Percentiles rank a stretch among this genome's conserved stretches.
Evolutionary conservation across 1,139 yeast species (phyloP).

Genomic region (Lipomyces yarrowii): DNA sequence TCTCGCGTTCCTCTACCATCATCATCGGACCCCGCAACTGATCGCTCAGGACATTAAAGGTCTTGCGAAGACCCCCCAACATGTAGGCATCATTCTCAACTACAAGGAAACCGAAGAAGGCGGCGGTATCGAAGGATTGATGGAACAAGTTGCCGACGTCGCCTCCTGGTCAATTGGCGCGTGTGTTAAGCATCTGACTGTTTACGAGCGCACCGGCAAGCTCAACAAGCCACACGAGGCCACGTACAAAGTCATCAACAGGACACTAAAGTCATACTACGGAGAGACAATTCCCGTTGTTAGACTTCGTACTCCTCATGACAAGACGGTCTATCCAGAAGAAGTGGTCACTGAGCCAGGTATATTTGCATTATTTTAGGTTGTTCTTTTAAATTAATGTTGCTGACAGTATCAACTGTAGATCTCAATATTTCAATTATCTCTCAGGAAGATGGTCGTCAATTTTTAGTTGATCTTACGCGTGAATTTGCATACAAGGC

Average conservation of each 20-base stretch:
- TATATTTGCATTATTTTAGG: not conserved
- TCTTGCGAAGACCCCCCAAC: constrained; percentile 73
- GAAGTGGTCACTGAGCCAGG: not conserved
- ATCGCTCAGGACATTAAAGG: constrained; percentile 80
- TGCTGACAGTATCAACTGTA: constrained; percentile 36
- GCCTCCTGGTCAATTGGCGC: constrained; percentile 87
- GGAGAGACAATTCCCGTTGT: constrained; percentile 50
- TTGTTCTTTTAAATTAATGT: not conserved
- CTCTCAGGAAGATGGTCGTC: constrained; percentile 82
- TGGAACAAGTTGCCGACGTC: constrained; percentile 75
- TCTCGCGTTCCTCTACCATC: constrained; percentile 69
- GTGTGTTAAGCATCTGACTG: constrained; percentile 69
- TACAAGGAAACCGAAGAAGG: constrained; percentile 77
- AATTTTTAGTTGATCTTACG: constrained; percentile 85
- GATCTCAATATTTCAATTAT: constrained; percentile 68
- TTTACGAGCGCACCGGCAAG: constrained; percentile 67
- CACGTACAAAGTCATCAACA: constrained; percentile 59
- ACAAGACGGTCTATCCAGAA: constrained; percentile 11
- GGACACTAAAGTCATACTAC: constrained; percentile 69
- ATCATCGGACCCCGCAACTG: constrained; percentile 81
- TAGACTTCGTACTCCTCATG: constrained; percentile 19
- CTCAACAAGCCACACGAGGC: constrained; percentile 49
- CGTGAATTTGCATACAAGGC: constrained; percentile 83
- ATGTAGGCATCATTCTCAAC: constrained; percentile 71
- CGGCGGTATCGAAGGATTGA: constrained; percentile 83